These are phyloP conservation scores for Hyaloperonospora brassicae DNA, from an alignment of 352 stramenopile species.

Conservation along the genomic window DNA sequence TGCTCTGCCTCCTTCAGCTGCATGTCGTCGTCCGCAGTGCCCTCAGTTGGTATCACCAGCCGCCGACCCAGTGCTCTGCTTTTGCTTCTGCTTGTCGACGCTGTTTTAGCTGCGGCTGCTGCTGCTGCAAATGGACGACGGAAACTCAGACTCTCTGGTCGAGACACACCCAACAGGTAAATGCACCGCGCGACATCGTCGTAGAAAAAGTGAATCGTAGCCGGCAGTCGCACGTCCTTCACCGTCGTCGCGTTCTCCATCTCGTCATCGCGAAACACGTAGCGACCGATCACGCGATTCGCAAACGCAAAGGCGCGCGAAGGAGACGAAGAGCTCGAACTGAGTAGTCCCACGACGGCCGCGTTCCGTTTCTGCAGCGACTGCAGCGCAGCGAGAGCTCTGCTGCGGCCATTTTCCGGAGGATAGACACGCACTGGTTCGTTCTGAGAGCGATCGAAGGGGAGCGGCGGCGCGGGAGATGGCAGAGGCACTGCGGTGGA, in stretches of 20 bases:
- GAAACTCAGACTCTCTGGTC: slow-evolving; percentile 34
- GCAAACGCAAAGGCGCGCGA: slow-evolving; percentile 37
- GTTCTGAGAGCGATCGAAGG: slow-evolving; percentile 32
- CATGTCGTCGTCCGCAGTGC: slow-evolving; percentile 11
- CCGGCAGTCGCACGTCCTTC: slow-evolving; percentile 19
- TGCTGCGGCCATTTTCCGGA: slow-evolving; percentile 16
- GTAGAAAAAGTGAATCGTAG: slow-evolving; percentile 54
- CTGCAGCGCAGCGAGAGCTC: slow-evolving; percentile 23
- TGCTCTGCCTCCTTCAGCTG: slow-evolving; percentile 11
- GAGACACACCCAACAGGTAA: slow-evolving; percentile 47
- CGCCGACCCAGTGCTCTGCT: slow-evolving; percentile 4
- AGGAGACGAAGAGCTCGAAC: slow-evolving; percentile 26
- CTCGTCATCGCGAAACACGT: slow-evolving; percentile 35
- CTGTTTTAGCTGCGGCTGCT: slow-evolving; percentile 1
- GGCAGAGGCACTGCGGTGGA: neutral
- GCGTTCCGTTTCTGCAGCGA: slow-evolving; percentile 36
- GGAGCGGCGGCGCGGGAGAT: slow-evolving; percentile 13
- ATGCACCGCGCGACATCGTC: slow-evolving; percentile 38
- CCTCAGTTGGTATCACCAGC: slow-evolving; percentile 4
- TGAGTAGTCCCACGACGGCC: slow-evolving; percentile 44
- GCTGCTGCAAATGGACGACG: too few species aligned
- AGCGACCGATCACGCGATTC: slow-evolving; percentile 56
- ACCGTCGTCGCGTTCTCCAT: slow-evolving; percentile 21
- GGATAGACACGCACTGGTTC: slow-evolving; percentile 60
- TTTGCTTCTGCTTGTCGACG: slow-evolving; percentile 9